A percentile compares a stretch with the other conserved stretches of the same genome.
phyloP scores from a whole-genome alignment of 2,329 filamentous ascomycete genomes.

The Neospermospora avenae region DNA sequence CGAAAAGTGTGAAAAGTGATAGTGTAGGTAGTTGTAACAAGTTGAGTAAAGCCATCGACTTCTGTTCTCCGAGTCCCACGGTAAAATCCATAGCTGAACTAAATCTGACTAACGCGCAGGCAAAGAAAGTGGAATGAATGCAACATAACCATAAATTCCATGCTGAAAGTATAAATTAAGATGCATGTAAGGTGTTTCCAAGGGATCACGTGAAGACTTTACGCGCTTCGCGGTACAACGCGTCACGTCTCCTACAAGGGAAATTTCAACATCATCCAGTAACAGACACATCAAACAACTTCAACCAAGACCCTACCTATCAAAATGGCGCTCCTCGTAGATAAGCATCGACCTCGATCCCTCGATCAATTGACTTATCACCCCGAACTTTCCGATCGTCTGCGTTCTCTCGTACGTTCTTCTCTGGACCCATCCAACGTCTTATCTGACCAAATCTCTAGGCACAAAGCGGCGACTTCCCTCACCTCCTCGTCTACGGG shows the following conservation, averaged over 20 bases:
- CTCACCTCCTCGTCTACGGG: slow-evolving; percentile 94
- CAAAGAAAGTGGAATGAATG: too few species aligned
- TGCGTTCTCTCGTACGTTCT: slow-evolving; percentile 73
- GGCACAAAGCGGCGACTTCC: slow-evolving; percentile 97
- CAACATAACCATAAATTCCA: too few species aligned
- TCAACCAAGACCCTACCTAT: background rate
- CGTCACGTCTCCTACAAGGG: background rate
- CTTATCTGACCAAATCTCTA: slow-evolving; percentile 38
- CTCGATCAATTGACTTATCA: slow-evolving; percentile 84
- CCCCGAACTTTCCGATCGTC: slow-evolving; percentile 77
- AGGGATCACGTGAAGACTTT: too few species aligned
- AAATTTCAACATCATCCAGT: background rate
- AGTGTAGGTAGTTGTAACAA: too few species aligned
- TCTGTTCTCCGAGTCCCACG: too few species aligned
- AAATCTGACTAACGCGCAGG: too few species aligned
- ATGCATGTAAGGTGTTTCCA: too few species aligned
- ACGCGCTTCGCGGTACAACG: background rate
- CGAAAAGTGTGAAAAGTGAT: too few species aligned
- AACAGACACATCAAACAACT: background rate
- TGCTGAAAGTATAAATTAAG: too few species aligned
- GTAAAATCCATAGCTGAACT: too few species aligned
- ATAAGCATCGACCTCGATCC: slow-evolving; percentile 70
- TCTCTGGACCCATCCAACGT: background rate
- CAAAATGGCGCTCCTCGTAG: slow-evolving; percentile 65
- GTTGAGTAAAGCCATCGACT: too few species aligned